Evolutionary conservation across 257 asterid species (phyloP).

Genomic region (Cinchona pubescens): DNA sequence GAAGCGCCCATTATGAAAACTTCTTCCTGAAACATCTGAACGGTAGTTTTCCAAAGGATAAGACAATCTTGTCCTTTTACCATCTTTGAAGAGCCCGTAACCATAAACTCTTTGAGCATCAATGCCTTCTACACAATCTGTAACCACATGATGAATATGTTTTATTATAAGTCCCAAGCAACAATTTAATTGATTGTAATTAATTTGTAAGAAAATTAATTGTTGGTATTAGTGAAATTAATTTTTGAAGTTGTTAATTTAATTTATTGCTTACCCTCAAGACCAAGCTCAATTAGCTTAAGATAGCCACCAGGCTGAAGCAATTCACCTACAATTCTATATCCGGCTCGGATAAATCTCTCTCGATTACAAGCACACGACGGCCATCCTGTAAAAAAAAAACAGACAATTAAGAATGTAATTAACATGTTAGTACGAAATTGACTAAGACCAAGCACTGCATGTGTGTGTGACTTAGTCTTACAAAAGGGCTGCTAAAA

Average conservation of each 20-base stretch:
- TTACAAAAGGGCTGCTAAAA: background rate
- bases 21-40: slow-evolving; percentile 26
- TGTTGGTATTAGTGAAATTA: background rate
- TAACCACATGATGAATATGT: background rate
- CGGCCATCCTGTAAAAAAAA: slow-evolving; percentile 30
- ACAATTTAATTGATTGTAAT: background rate
- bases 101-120: slow-evolving; percentile 30
- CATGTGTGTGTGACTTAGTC: background rate
- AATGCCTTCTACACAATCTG: slow-evolving; percentile 30
- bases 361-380: slow-evolving; percentile 24
- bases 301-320: slow-evolving; percentile 41
- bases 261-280: slow-evolving; percentile 24
- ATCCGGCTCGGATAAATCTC: slow-evolving; percentile 36
- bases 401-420: background rate
- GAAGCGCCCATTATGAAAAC: slow-evolving; percentile 31
- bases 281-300: slow-evolving; percentile 34
- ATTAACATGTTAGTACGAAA: background rate
- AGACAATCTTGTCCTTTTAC: slow-evolving; percentile 13
- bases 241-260: background rate
- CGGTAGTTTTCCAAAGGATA: slow-evolving; percentile 26
- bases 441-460: background rate
- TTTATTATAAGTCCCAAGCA: background rate
- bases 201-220: background rate
- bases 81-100: slow-evolving; percentile 31
- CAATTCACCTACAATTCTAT: slow-evolving; percentile 36